phyloP scores from a whole-genome alignment of 2,329 filamentous ascomycete genomes.

The Apiospora hydei region DNA sequence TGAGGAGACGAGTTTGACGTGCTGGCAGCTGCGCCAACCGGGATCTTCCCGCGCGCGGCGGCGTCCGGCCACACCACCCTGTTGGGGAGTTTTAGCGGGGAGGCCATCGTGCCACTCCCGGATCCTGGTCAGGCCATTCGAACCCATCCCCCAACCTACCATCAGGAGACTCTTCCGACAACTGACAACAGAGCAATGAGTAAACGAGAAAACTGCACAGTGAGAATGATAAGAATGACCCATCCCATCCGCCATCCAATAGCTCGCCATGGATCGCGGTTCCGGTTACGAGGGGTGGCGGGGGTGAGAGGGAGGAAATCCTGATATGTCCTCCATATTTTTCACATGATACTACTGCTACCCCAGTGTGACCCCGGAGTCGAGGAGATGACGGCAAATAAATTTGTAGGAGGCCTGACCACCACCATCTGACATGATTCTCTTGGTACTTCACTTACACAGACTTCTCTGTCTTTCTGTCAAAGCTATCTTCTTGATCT shows the following conservation, averaged over 20 bases:
- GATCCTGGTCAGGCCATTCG: neutral
- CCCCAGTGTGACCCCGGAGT: neutral
- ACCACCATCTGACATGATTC: neutral
- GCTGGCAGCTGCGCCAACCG: neutral
- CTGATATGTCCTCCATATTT: neutral
- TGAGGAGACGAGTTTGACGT: neutral
- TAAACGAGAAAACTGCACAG: neutral
- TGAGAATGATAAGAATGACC: too few species aligned
- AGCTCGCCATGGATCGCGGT: neutral
- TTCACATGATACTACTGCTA: slow-evolving; percentile 5
- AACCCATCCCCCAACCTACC: slow-evolving; percentile 6
- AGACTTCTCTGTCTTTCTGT: too few species aligned
- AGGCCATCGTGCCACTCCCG: neutral
- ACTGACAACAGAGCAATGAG: neutral
- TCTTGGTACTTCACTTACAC: neutral
- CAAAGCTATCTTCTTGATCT: neutral
- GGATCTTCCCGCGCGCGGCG: neutral
- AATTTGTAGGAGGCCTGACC: neutral
- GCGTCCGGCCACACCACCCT: neutral
- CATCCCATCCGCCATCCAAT: neutral
- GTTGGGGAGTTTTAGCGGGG: neutral
- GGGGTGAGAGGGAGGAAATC: neutral
- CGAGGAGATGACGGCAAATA: neutral
- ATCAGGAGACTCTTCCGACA: neutral
- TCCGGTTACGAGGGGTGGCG: neutral